A percentile compares a stretch with the other conserved stretches of the same genome.
phyloP scores from a whole-genome alignment of 2,329 filamentous ascomycete genomes.

The Fusarium goolgardi region DNA sequence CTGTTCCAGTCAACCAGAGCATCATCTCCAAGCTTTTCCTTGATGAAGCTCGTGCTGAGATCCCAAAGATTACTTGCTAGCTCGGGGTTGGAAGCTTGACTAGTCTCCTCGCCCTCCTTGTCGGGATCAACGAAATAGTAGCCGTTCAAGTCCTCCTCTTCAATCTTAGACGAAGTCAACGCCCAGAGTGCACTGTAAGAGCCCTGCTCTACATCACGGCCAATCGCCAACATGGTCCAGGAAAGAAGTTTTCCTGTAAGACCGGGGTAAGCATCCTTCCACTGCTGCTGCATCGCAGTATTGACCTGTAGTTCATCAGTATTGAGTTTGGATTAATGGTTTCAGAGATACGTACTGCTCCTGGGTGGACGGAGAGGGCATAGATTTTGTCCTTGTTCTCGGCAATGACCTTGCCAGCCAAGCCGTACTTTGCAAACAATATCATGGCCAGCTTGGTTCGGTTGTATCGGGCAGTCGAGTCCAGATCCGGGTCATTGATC shows the following conservation, averaged over 20 bases:
- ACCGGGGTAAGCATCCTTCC: constrained; percentile 59
- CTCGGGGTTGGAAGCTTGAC: constrained; percentile 54
- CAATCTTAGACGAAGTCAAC: constrained; percentile 55
- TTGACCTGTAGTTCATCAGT: constrained; percentile 51
- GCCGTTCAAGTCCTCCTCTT: constrained; percentile 57
- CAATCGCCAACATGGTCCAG: constrained; percentile 50
- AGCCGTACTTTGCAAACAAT: constrained; percentile 56
- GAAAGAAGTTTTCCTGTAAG: constrained; percentile 54
- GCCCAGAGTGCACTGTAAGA: constrained; percentile 59
- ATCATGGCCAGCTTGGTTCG: constrained; percentile 58
- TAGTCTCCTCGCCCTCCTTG: constrained; percentile 53
- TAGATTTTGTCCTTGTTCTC: constrained; percentile 56
- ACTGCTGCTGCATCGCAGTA: constrained; percentile 59
- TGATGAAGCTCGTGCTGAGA: constrained; percentile 54
- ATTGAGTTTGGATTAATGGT: no score
- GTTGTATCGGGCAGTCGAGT: constrained; percentile 53
- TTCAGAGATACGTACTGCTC: constrained; percentile 7
- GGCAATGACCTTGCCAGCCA: constrained; percentile 56
- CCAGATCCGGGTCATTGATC: constrained; percentile 55
- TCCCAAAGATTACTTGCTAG: constrained; percentile 55
- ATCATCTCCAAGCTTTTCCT: constrained; percentile 55
- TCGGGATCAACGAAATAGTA: constrained; percentile 57
- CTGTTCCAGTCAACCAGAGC: constrained; percentile 46
- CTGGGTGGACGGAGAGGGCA: constrained; percentile 55
- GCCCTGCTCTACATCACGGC: constrained; percentile 56